A percentile compares a stretch with the other conserved stretches of the same genome.
phyloP scores from a whole-genome alignment of 1,139 yeast species.

The Lodderomyces parapsilosis region DNA sequence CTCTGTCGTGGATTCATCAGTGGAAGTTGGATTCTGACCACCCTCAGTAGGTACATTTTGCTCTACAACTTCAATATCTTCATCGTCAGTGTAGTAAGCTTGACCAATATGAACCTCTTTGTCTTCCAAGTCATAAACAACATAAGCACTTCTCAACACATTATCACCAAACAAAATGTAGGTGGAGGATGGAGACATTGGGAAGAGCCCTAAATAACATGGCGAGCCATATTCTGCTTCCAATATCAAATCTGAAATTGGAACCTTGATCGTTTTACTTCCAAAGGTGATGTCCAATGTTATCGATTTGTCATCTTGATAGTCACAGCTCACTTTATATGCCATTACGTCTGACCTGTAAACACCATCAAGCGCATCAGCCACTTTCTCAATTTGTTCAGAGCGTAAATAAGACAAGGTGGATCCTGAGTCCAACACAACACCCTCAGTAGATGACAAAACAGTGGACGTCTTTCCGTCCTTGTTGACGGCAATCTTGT shows the following conservation, averaged over 20 bases:
- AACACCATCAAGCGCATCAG: conserved; percentile 19
- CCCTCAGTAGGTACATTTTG: conserved; percentile 8
- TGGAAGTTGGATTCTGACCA: conserved; percentile 9
- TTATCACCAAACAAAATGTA: conserved; percentile 63
- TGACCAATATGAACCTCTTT: conserved; percentile 68
- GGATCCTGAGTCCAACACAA: conserved; percentile 25
- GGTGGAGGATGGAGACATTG: conserved; percentile 17
- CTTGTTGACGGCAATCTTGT: no score
- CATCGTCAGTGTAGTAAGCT: conserved; percentile 34
- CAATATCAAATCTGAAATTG: conserved; percentile 27
- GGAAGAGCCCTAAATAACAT: conserved; percentile 32
- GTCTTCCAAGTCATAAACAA: conserved; percentile 73
- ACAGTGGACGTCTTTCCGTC: no score
- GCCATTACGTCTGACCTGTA: no score
- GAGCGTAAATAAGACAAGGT: conserved; percentile 30
- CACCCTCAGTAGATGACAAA: neutral
- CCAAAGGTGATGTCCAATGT: conserved; percentile 37
- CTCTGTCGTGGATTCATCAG: no score
- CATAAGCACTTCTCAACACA: conserved; percentile 70
- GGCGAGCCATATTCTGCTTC: conserved; percentile 12
- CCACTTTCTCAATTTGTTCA: conserved; percentile 12
- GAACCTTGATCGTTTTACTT: conserved; percentile 33
- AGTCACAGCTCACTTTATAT: conserved; percentile 4
- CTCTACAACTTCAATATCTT: conserved; percentile 10
- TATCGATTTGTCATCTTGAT: no score